Evolutionary conservation across 768 basidiomycete genomes (phyloP).

Genomic region (Steccherinum ochraceum): DNA sequence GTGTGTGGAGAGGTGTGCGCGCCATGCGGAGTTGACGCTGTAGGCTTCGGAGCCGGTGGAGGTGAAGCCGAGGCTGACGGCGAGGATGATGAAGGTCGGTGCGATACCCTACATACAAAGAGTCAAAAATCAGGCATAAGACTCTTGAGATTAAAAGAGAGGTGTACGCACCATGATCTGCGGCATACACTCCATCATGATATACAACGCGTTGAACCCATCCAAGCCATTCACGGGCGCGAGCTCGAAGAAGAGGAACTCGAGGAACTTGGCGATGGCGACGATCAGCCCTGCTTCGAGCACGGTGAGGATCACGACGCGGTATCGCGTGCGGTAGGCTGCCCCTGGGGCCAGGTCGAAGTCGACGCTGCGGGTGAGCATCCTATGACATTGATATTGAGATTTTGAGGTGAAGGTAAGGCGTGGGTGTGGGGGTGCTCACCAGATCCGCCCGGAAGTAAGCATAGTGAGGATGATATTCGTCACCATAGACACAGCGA

Average conservation of each 20-base stretch:
- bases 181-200: slow-evolving; percentile 11
- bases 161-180: slow-evolving; percentile 7
- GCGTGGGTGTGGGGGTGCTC: neutral
- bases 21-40: neutral
- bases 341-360: neutral
- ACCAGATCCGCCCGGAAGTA: slow-evolving; percentile 11
- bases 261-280: slow-evolving; percentile 8
- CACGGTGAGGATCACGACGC: slow-evolving; percentile 7
- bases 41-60: neutral
- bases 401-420: too few relatives aligned
- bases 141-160: too few relatives aligned
- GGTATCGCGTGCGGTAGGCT: slow-evolving; percentile 3
- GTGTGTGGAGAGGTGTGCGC: too few relatives aligned
- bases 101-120: neutral
- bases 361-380: neutral
- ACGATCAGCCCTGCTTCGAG: slow-evolving; percentile 10
- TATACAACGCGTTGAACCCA: slow-evolving; percentile 10
- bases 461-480: slow-evolving; percentile 9
- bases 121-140: too few relatives aligned
- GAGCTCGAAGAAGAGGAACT: slow-evolving; percentile 10
- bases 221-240: slow-evolving; percentile 4
- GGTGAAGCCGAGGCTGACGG: neutral
- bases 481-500: slow-evolving; percentile 6
- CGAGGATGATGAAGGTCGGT: neutral
- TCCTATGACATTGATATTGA: slow-evolving; percentile 1